A percentile compares a stretch with the other conserved stretches of the same genome.
These are phyloP conservation scores for Alternaria panax DNA, from an alignment of 2,329 filamentous ascomycete species.

Conservation along the genomic window DNA sequence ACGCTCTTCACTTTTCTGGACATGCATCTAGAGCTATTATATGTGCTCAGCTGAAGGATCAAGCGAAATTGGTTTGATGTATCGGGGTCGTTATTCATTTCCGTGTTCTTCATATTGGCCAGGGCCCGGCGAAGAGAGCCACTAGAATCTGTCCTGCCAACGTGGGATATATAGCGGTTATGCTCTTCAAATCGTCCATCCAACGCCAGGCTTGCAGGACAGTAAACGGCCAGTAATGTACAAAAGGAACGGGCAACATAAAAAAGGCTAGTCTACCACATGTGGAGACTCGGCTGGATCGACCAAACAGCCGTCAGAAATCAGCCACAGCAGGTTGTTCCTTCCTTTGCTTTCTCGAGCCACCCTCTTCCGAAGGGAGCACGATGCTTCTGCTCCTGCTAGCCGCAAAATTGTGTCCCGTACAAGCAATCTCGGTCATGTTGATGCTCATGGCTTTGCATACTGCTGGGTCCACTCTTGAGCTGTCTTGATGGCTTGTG, in stretches of 20 bases:
- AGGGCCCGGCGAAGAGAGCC: slow-evolving; percentile 4
- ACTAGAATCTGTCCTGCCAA: slow-evolving; percentile 18
- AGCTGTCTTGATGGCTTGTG: slow-evolving; percentile 88
- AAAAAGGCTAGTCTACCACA: slow-evolving; percentile 1
- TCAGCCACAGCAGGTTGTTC: background rate
- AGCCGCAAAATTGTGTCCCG: background rate
- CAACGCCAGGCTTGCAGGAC: slow-evolving; percentile 28
- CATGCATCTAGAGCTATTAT: background rate
- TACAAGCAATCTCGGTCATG: background rate
- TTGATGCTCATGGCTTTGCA: slow-evolving; percentile 57
- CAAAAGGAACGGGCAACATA: slow-evolving; percentile 7
- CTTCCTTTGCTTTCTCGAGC: slow-evolving; percentile 2
- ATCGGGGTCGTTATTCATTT: slow-evolving; percentile 27
- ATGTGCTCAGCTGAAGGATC: background rate
- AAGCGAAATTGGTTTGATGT: background rate
- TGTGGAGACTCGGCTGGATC: background rate
- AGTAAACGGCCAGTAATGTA: slow-evolving; percentile 23
- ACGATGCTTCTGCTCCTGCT: background rate
- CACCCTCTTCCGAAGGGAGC: background rate
- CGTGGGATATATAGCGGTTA: slow-evolving; percentile 23
- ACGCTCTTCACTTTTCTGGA: background rate
- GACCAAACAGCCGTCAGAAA: background rate
- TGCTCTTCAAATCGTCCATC: slow-evolving; percentile 28
- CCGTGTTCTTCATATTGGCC: slow-evolving; percentile 23
- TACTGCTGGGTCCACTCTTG: slow-evolving; percentile 90